Evolutionary conservation across 768 basidiomycete genomes (phyloP).

Genomic region (Macrolepiota albuminosa): DNA sequence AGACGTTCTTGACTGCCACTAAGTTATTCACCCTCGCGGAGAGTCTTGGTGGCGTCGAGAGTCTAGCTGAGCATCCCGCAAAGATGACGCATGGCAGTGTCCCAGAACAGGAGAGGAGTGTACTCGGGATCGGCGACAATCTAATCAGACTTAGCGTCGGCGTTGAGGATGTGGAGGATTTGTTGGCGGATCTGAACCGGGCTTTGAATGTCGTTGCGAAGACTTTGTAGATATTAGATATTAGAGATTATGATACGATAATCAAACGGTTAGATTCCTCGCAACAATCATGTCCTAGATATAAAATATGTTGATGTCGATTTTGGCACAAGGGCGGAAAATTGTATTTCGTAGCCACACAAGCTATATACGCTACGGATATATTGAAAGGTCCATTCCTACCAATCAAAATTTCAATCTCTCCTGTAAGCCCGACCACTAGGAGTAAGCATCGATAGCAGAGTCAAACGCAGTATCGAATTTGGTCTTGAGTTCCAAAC

Average conservation of each 20-base stretch:
- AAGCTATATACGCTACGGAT: no score
- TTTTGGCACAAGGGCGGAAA: no score
- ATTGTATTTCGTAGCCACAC: no score
- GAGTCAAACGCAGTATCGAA: no score
- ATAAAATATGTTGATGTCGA: no score
- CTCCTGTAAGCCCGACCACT: no score
- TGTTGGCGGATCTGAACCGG: slow-evolving; percentile 65
- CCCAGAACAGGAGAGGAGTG: slow-evolving; percentile 58
- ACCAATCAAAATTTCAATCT: no score
- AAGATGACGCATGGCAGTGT: slow-evolving; percentile 87
- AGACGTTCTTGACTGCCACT: slow-evolving; percentile 61
- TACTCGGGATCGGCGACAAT: slow-evolving; percentile 74
- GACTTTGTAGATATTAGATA: not conserved
- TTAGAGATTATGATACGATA: not conserved
- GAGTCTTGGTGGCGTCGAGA: slow-evolving; percentile 89
- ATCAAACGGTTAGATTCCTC: no score
- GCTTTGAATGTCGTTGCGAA: slow-evolving; percentile 40
- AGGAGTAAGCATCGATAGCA: no score
- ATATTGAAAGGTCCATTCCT: no score
- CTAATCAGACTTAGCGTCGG: slow-evolving; percentile 82
- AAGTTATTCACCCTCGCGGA: slow-evolving; percentile 81
- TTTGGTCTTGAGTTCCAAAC: no score
- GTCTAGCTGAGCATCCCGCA: slow-evolving; percentile 80
- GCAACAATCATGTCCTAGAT: no score
- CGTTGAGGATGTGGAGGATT: slow-evolving; percentile 82